Percentiles rank a stretch among this genome's conserved stretches.
These are phyloP conservation scores for Pelargonium cotyledonis DNA, from an alignment of 441 rosid genomes.

Conservation along the genomic window DNA sequence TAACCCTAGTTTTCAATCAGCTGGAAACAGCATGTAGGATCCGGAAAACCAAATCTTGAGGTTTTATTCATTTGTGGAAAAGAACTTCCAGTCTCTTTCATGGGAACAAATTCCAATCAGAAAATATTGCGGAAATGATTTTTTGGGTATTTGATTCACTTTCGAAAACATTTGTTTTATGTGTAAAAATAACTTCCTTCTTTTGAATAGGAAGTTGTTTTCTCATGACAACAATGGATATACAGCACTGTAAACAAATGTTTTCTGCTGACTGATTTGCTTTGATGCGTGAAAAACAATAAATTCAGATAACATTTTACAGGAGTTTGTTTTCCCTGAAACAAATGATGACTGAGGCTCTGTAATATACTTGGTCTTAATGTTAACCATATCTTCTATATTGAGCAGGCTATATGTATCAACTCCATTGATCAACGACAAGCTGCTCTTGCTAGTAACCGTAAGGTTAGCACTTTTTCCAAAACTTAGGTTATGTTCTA, in stretches of 20 bases:
- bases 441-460: conserved; percentile 81
- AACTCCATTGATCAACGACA: conserved; percentile 63
- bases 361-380: conserved; percentile 14
- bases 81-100: neutral
- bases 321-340: neutral
- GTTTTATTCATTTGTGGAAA: neutral
- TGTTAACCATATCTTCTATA: conserved; percentile 20
- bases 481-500: conserved; percentile 15
- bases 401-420: conserved; percentile 75
- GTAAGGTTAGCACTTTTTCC: conserved; percentile 57
- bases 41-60: neutral
- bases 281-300: neutral
- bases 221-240: neutral
- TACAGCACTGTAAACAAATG: conserved; percentile 5
- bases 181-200: neutral
- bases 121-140: neutral
- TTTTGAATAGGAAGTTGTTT: neutral
- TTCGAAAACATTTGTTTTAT: neutral
- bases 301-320: neutral
- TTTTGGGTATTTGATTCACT: neutral
- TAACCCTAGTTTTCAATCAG: neutral
- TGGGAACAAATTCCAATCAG: neutral
- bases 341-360: conserved; percentile 3
- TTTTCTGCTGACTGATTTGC: conserved; percentile 11
- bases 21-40: neutral